Conservation (phyloP, 768 basidiomycete species). For the Albatrellus ellisii region DNA sequence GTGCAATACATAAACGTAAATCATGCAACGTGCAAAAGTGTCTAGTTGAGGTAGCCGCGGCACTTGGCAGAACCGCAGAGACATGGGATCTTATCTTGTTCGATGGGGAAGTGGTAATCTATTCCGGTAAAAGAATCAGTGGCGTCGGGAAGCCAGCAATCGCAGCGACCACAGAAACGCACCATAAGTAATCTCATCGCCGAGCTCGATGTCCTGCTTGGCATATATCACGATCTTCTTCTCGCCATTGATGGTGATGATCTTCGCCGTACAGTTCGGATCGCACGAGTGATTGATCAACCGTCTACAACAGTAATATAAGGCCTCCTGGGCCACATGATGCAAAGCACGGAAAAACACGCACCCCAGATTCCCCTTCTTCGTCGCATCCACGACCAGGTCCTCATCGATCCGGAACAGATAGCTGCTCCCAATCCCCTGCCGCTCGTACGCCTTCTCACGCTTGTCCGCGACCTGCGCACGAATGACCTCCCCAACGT, state of each 20-base stretch:
- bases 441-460: slow-evolving; percentile 93
- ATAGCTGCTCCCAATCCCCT: slow-evolving; percentile 97
- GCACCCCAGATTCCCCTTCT: slow-evolving; percentile 97
- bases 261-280: slow-evolving; percentile 85
- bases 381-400: slow-evolving; percentile 95
- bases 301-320: slow-evolving; percentile 38
- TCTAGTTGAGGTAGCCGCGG: slow-evolving; percentile 92
- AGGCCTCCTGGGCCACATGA: not conserved
- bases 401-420: slow-evolving; percentile 98
- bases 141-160: not conserved
- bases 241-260: slow-evolving; percentile 81
- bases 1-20: slow-evolving; percentile 11
- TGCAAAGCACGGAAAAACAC: slow-evolving; percentile 20
- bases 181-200: slow-evolving; percentile 98
- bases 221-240: slow-evolving; percentile 99
- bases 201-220: slow-evolving; percentile 88
- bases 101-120: slow-evolving; percentile 99
- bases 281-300: slow-evolving; percentile 98
- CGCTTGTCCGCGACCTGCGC: slow-evolving; percentile 93
- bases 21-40: slow-evolving; percentile 2
- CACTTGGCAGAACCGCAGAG: slow-evolving; percentile 84
- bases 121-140: slow-evolving; percentile 3
- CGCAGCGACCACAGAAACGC: slow-evolving; percentile 19
- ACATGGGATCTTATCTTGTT: slow-evolving; percentile 95
- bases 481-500: slow-evolving; percentile 94